Evolutionary conservation across 192 early-diverging fungal genomes (phyloP).

Genomic region (Coemansia sp.): DNA sequence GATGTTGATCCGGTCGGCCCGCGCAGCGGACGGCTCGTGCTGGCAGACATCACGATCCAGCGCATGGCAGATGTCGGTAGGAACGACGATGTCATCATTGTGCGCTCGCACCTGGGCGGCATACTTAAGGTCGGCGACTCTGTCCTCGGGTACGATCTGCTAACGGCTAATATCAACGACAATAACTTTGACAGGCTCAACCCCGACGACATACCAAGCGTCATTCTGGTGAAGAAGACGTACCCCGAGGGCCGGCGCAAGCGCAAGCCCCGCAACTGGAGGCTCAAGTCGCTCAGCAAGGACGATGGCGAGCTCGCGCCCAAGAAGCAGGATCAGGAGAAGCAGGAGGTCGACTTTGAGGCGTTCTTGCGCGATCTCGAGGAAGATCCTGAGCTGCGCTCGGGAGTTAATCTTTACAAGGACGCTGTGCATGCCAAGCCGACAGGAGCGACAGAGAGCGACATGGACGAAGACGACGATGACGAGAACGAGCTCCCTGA

Average conservation of each 20-base stretch:
- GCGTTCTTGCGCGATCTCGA: constrained; percentile 96
- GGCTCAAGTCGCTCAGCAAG: constrained; percentile 82
- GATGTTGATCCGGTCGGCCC: constrained; percentile 86
- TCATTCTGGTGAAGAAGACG: constrained; percentile 88
- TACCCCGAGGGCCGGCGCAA: constrained; percentile 89
- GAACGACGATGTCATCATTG: constrained; percentile 84
- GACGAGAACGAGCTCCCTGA: constrained; percentile 92
- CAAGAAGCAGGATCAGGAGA: constrained; percentile 74
- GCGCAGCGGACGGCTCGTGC: constrained; percentile 68
- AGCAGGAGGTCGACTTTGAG: constrained; percentile 88
- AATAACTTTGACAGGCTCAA: constrained; percentile 72
- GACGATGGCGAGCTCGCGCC: constrained; percentile 81
- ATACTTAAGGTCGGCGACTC: constrained; percentile 91
- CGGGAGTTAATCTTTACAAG: constrained; percentile 94
- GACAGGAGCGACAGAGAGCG: constrained; percentile 23
- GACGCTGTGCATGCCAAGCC: constrained; percentile 9
- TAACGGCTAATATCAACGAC: constrained; percentile 89
- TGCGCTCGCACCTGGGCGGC: constrained; percentile 88
- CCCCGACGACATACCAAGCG: constrained; percentile 73
- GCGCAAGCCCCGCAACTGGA: constrained; percentile 85
- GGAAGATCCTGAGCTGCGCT: constrained; percentile 95
- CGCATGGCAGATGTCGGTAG: constrained; percentile 73
- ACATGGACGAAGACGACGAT: constrained; percentile 51
- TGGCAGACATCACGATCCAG: constrained; percentile 88
- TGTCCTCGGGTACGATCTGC: constrained; percentile 87